Conservation (phyloP, 257 asterid species). For the Fraxinus americana region DNA sequence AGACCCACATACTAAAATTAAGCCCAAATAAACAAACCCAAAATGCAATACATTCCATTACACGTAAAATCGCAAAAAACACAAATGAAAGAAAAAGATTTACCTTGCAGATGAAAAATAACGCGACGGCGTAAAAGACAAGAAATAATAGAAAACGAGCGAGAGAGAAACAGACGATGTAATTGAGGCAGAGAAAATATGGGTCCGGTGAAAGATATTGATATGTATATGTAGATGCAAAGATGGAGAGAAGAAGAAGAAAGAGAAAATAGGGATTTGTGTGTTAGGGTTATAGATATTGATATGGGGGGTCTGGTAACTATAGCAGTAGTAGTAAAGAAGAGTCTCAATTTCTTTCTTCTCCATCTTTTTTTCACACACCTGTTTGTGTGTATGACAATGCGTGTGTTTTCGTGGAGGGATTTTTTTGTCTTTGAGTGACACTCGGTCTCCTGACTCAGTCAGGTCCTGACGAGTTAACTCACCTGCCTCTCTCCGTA, state of each 20-base stretch:
- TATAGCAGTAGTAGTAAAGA: constrained; percentile 44
- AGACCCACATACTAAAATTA: constrained; percentile 1
- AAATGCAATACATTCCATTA: constrained; percentile 15
- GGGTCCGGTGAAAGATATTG: background rate
- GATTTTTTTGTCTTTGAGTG: constrained; percentile 21
- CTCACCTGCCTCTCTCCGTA: constrained; percentile 27
- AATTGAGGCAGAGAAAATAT: constrained; percentile 27
- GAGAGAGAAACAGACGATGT: constrained; percentile 7
- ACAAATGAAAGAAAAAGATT: constrained; percentile 19
- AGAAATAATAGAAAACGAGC: constrained; percentile 11
- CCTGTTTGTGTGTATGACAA: constrained; percentile 35
- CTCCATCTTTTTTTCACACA: constrained; percentile 60
- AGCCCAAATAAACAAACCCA: constrained; percentile 17
- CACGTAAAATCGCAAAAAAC: constrained; percentile 23
- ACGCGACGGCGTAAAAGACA: background rate
- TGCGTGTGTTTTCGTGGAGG: constrained; percentile 30
- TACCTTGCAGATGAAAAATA: constrained; percentile 29
- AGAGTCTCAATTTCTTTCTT: constrained; percentile 64
- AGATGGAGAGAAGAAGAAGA: constrained; percentile 13
- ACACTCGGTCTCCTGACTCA: constrained; percentile 42
- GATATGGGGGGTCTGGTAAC: constrained; percentile 32
- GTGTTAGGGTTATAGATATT: constrained; percentile 52
- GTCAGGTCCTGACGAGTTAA: constrained; percentile 47
- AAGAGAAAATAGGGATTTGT: constrained; percentile 33
- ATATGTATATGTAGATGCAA: constrained; percentile 32